Evolutionary conservation across 352 stramenopile species (phyloP).

Genomic region (Thalassiosira mediterranea): DNA sequence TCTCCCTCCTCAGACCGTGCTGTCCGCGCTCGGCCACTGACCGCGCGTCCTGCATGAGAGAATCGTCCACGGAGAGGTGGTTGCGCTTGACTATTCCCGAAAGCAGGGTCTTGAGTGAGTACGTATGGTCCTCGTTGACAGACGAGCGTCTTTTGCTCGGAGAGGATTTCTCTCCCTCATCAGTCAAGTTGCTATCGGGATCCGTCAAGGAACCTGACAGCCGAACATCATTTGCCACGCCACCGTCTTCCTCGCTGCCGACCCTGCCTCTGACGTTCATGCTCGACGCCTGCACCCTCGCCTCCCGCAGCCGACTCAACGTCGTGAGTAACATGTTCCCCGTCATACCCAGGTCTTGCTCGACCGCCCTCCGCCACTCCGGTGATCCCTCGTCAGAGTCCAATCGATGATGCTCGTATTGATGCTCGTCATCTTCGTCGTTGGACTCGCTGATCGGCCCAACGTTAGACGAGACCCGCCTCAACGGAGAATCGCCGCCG

Average conservation of each 20-base stretch:
- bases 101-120: constrained; percentile 77
- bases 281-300: constrained; percentile 53
- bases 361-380: constrained; percentile 40
- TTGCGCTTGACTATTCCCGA: constrained; percentile 84
- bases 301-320: constrained; percentile 61
- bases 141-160: too few species aligned
- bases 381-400: constrained; percentile 26
- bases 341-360: constrained; percentile 66
- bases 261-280: too few species aligned
- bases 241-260: neutral
- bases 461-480: constrained; percentile 1
- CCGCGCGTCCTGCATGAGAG: constrained; percentile 71
- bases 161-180: constrained; percentile 5
- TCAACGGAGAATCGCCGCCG: neutral
- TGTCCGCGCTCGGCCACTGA: constrained; percentile 67
- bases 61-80: constrained; percentile 83
- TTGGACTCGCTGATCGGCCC: constrained; percentile 1
- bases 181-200: too few species aligned
- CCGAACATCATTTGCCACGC: constrained; percentile 5
- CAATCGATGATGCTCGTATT: too few species aligned
- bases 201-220: too few species aligned
- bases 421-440: constrained; percentile 30
- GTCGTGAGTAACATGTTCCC: constrained; percentile 71
- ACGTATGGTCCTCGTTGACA: constrained; percentile 30
- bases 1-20: constrained; percentile 60